A percentile compares a stretch with the other conserved stretches of the same genome.
Conservation (phyloP, 139 green algal genomes). For the Chlamydomonas schloesseri region DNA sequence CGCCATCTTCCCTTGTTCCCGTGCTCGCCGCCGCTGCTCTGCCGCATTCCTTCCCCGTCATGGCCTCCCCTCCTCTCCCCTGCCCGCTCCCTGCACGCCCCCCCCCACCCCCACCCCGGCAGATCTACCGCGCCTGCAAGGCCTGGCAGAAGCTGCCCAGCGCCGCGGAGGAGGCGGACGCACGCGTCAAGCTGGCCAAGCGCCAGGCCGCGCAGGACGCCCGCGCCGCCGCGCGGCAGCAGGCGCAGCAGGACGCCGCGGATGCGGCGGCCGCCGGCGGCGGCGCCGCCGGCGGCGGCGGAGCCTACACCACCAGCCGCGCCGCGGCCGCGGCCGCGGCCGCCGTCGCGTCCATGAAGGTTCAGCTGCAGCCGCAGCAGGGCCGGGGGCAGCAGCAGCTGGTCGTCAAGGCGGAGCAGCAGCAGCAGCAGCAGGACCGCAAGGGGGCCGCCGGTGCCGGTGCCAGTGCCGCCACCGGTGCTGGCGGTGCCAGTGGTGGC, state of each 20-base stretch:
- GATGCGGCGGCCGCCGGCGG: not conserved
- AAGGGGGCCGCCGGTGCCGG: not conserved
- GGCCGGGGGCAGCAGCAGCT: no score
- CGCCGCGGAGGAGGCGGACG: conserved; percentile 47
- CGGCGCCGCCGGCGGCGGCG: not conserved
- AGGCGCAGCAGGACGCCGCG: not conserved
- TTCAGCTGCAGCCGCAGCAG: conserved; percentile 4
- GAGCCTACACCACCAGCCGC: not conserved
- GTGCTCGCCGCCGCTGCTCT: no score
- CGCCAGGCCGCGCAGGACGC: not conserved
- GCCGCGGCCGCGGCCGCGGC: no score
- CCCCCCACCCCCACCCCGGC: no score
- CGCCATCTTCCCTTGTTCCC: no score
- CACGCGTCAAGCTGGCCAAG: not conserved
- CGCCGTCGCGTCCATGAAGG: not conserved
- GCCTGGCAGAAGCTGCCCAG: conserved; percentile 52
- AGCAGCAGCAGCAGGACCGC: no score
- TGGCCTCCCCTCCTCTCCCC: no score
- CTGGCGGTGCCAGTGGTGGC: not conserved
- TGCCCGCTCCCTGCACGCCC: no score
- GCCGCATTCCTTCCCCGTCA: no score
- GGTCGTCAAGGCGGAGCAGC: not conserved
- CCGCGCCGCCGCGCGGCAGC: not conserved
- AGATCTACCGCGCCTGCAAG: conserved; percentile 43
- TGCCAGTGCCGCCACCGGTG: not conserved